Percentiles rank a stretch among this genome's conserved stretches.
phyloP scores from a whole-genome alignment of 75 land plant species.

The Selaginella moellendorffii region DNA sequence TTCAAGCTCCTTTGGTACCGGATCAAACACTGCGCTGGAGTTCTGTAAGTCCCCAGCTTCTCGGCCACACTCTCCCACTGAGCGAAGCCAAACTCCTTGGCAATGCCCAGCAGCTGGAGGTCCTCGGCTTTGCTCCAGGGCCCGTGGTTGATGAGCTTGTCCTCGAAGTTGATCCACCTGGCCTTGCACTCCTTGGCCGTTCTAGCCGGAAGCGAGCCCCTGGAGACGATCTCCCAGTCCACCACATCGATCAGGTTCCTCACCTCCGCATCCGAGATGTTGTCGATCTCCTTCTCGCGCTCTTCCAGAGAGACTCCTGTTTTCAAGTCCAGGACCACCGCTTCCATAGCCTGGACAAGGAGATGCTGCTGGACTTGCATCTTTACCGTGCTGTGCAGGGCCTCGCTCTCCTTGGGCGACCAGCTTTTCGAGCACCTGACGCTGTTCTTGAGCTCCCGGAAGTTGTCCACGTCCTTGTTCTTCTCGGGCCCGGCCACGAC shows the following conservation, averaged over 20 bases:
- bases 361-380: constrained; percentile 67
- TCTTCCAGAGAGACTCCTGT: background rate
- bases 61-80: constrained; percentile 67
- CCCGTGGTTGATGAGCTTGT: constrained; percentile 46
- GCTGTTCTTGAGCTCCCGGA: constrained; percentile 32
- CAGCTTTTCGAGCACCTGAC: constrained; percentile 31
- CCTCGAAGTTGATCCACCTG: constrained; percentile 81
- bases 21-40: constrained; percentile 71
- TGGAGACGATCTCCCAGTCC: background rate
- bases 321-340: background rate
- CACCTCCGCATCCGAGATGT: background rate
- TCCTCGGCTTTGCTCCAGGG: constrained; percentile 73
- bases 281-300: background rate
- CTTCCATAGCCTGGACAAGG: constrained; percentile 38
- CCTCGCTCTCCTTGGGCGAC: constrained; percentile 51
- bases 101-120: constrained; percentile 46
- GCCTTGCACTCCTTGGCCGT: background rate
- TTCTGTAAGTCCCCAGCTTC: constrained; percentile 50
- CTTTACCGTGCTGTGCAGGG: constrained; percentile 55
- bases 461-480: constrained; percentile 55
- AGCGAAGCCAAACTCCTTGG: constrained; percentile 35
- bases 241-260: background rate
- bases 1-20: constrained; percentile 93
- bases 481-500: constrained; percentile 64
- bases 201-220: background rate